phyloP scores from a whole-genome alignment of 2,329 filamentous ascomycete species.

The Curvularia eragrostidis region DNA sequence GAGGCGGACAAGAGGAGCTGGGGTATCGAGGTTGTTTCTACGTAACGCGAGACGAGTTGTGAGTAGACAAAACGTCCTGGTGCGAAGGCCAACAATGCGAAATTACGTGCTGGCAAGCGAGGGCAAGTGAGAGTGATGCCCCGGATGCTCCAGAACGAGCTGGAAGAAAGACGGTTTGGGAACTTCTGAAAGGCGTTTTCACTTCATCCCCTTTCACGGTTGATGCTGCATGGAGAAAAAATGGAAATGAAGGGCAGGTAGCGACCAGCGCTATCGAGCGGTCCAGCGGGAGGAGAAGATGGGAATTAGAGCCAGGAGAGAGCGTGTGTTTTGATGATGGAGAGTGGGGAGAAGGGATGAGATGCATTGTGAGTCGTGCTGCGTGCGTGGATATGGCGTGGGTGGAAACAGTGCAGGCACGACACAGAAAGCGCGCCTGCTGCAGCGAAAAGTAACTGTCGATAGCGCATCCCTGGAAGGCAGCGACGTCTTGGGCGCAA shows the following conservation, averaged over 20 bases:
- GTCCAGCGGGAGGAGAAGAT: not conserved
- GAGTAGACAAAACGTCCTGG: not conserved
- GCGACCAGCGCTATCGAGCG: conserved; percentile 14
- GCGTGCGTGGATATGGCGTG: not conserved
- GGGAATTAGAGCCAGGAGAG: not conserved
- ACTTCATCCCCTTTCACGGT: not conserved
- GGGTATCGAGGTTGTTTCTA: not conserved
- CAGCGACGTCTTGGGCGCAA: not conserved
- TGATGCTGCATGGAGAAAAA: not conserved
- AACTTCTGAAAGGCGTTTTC: not conserved
- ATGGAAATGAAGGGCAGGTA: not conserved
- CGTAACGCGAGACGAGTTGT: not conserved
- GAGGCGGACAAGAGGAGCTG: not conserved
- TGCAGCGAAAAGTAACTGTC: not conserved
- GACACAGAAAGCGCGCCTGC: not conserved
- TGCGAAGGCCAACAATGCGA: not conserved
- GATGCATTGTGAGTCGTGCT: not conserved
- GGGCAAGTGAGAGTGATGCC: conserved; percentile 9
- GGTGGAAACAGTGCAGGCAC: not conserved
- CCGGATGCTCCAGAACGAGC: conserved; percentile 4
- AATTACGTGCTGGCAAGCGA: not conserved
- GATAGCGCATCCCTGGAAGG: not conserved
- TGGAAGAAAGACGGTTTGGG: not conserved
- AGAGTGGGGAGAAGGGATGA: not conserved
- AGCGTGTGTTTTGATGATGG: not conserved